phyloP scores from a whole-genome alignment of 768 basidiomycete genomes.

The Clitopilus passeckerianus region DNA sequence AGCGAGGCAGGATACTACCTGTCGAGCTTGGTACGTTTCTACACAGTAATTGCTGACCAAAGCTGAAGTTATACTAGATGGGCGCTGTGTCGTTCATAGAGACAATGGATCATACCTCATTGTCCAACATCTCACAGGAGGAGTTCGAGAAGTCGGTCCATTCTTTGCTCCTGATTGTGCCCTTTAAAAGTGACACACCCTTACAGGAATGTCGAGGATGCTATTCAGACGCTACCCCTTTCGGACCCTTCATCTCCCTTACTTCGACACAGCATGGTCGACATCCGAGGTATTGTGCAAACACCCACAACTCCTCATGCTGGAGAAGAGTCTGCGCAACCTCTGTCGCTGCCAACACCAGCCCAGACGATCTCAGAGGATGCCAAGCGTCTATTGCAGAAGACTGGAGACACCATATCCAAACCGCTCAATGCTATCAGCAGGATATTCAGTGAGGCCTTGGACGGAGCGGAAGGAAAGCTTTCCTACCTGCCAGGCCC shows the following conservation, averaged over 20 bases:
- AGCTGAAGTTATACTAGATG: constrained; percentile 47
- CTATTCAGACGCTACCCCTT: constrained; percentile 43
- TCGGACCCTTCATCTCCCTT: constrained; percentile 35
- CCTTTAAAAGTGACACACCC: not conserved
- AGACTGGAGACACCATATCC: constrained; percentile 86
- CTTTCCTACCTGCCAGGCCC: constrained; percentile 63
- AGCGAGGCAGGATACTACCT: constrained; percentile 98
- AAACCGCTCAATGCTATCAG: constrained; percentile 89
- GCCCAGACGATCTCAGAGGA: constrained; percentile 57
- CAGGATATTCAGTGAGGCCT: constrained; percentile 80
- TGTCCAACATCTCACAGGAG: constrained; percentile 91
- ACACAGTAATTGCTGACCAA: not conserved
- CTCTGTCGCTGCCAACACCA: constrained; percentile 60
- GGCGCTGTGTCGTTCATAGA: constrained; percentile 98
- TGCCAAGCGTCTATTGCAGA: constrained; percentile 78
- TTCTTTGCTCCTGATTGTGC: not conserved
- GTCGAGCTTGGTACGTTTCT: constrained; percentile 74
- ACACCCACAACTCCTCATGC: constrained; percentile 42
- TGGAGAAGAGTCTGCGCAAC: constrained; percentile 88
- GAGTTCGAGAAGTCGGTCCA: constrained; percentile 76
- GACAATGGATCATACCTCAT: constrained; percentile 92
- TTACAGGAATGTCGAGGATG: constrained; percentile 49
- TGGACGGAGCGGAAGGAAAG: constrained; percentile 68
- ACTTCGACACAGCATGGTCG: constrained; percentile 17
- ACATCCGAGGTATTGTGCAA: constrained; percentile 13